These are phyloP conservation scores for Aspergillus conjunctus DNA, from an alignment of 495 filamentous ascomycete species.

Conservation along the genomic window DNA sequence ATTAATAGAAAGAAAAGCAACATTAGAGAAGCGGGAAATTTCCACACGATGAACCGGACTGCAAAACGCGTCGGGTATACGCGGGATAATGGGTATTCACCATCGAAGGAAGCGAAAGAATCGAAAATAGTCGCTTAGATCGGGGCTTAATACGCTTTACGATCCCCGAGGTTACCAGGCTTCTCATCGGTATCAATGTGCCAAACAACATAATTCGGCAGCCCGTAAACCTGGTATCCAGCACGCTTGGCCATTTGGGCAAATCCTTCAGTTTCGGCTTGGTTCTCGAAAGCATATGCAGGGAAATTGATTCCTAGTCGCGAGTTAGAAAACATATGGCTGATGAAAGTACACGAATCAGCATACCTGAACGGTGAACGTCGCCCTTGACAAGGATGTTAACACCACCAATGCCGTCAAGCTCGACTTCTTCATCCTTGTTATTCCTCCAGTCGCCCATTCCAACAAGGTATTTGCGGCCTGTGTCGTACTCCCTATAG, in stretches of 20 bases:
- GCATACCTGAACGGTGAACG: constrained; percentile 86
- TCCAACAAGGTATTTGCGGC: constrained; percentile 78
- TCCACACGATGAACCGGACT: constrained; percentile 19
- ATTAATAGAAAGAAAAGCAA: constrained; percentile 23
- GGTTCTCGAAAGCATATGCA: constrained; percentile 95
- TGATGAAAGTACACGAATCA: background rate
- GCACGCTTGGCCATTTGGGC: constrained; percentile 98
- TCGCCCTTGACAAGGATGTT: constrained; percentile 98
- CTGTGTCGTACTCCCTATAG: constrained; percentile 90
- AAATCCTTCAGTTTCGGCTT: constrained; percentile 98
- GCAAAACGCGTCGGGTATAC: constrained; percentile 21
- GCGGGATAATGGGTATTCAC: constrained; percentile 25
- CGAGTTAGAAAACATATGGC: constrained; percentile 8
- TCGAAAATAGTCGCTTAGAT: constrained; percentile 25
- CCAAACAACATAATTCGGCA: constrained; percentile 99
- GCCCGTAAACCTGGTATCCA: constrained; percentile 85
- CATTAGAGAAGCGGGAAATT: constrained; percentile 16
- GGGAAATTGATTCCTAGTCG: constrained; percentile 91
- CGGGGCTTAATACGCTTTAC: constrained; percentile 44
- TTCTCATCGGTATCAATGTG: constrained; percentile 99
- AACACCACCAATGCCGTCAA: constrained; percentile 96
- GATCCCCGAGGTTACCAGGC: constrained; percentile 67
- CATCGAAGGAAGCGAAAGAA: constrained; percentile 10
- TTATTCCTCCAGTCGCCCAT: constrained; percentile 91
- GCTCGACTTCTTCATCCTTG: constrained; percentile 85